These are phyloP conservation scores for Euphrasia arctica DNA, from an alignment of 305 asterid species.

Conservation along the genomic window DNA sequence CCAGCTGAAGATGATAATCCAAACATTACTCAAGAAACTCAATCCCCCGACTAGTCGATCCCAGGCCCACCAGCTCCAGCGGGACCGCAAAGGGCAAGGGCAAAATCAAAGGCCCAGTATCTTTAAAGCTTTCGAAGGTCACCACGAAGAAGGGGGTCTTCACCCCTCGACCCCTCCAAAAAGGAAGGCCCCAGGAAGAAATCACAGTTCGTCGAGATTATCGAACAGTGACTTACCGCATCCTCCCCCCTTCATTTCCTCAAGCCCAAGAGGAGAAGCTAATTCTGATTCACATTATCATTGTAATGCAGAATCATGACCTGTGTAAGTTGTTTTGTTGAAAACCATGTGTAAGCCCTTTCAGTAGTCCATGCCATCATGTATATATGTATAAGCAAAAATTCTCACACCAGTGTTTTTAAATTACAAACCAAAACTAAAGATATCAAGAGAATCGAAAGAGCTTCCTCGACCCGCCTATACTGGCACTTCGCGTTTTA, in stretches of 20 bases:
- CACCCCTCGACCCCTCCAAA: conserved; percentile 25
- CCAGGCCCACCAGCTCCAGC: conserved; percentile 53
- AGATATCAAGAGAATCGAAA: no score
- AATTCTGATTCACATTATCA: no score
- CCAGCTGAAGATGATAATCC: conserved; percentile 45
- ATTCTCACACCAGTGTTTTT: no score
- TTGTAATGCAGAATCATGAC: no score
- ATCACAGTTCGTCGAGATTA: conserved; percentile 53
- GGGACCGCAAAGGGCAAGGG: conserved; percentile 89
- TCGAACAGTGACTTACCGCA: conserved; percentile 64
- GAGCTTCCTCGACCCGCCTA: no score
- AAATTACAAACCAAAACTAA: no score
- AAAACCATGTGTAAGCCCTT: no score
- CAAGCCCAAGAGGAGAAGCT: conserved; percentile 72
- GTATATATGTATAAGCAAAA: no score
- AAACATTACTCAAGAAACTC: conserved; percentile 42
- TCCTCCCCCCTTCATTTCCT: conserved; percentile 59
- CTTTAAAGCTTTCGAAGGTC: conserved; percentile 60
- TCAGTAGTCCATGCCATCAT: no score
- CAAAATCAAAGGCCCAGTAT: conserved; percentile 55
- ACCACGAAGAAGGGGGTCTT: conserved; percentile 55
- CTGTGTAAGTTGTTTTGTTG: no score
- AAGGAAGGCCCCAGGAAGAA: conserved; percentile 60
- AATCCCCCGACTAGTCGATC: conserved; percentile 36
- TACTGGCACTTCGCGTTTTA: conserved; percentile 29